These are phyloP conservation scores for Orbilia ellipsospora DNA, from an alignment of 2,329 filamentous ascomycete genomes.

Conservation along the genomic window DNA sequence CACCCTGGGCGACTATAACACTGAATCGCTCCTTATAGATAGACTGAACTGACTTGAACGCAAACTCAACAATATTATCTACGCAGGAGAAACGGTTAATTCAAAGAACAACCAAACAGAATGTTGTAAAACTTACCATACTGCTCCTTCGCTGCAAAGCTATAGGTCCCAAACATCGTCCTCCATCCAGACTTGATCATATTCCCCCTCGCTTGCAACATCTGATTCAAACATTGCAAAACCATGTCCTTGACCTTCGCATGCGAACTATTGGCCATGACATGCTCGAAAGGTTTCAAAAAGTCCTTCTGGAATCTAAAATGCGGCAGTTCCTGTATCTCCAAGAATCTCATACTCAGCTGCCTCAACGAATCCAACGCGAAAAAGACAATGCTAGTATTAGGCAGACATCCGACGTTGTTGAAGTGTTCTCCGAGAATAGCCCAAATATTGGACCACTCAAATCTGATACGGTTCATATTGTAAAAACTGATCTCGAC, in stretches of 20 bases:
- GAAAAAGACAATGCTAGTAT: conserved; percentile 97
- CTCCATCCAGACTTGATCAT: conserved; percentile 98
- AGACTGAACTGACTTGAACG: conserved; percentile 94
- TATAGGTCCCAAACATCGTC: conserved; percentile 99
- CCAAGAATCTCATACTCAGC: conserved; percentile 98
- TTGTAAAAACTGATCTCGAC: conserved; percentile 99
- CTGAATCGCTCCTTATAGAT: conserved; percentile 97
- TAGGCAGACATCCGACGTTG: conserved; percentile 93
- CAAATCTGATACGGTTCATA: conserved; percentile 97
- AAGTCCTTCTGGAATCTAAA: conserved; percentile 99
- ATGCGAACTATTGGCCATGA: conserved; percentile 91
- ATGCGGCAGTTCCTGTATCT: conserved; percentile 94
- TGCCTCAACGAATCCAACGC: conserved; percentile 94
- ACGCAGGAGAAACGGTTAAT: conserved; percentile 5
- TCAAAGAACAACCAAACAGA: neutral
- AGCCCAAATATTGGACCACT: conserved; percentile 98
- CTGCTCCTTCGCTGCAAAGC: conserved; percentile 89
- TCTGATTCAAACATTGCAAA: conserved; percentile 93
- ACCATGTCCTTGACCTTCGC: conserved; percentile 98
- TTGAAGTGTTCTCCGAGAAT: conserved; percentile 99
- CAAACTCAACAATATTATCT: conserved; percentile 95
- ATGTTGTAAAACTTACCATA: conserved; percentile 68
- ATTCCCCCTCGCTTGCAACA: conserved; percentile 96
- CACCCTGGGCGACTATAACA: conserved; percentile 93
- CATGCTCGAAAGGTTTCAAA: conserved; percentile 96